Percentiles rank a stretch among this genome's conserved stretches.
Evolutionary conservation across 352 stramenopile species (phyloP).

Genomic region (Globisporangium apiculatum): DNA sequence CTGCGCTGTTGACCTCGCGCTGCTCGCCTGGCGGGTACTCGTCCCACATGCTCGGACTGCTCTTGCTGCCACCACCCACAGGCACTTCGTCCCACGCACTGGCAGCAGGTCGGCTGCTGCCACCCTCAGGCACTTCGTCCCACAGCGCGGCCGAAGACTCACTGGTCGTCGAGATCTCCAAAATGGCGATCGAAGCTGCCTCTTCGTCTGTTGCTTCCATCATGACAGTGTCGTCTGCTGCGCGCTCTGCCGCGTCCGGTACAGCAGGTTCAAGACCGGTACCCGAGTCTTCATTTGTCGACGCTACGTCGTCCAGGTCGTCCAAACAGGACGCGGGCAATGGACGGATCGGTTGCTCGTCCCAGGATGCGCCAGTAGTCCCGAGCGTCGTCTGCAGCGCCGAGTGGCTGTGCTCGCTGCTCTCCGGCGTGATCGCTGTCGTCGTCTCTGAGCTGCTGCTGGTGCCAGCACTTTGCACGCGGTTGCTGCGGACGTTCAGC

Average conservation of each 20-base stretch:
- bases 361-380: constrained; percentile 4
- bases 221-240: neutral
- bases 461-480: neutral
- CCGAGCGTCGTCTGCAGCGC: neutral
- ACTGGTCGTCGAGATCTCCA: too few species aligned
- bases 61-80: constrained; percentile 5
- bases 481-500: constrained; percentile 4
- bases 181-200: neutral
- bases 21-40: constrained; percentile 1
- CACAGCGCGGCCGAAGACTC: too few species aligned
- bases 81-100: constrained; percentile 10
- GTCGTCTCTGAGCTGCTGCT: neutral
- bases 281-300: neutral
- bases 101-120: neutral
- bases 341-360: constrained; percentile 13
- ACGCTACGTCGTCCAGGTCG: neutral
- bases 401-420: neutral
- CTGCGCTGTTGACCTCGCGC: neutral
- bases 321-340: too few species aligned
- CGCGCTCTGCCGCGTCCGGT: too few species aligned
- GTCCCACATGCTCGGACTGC: neutral
- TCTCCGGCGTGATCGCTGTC: neutral
- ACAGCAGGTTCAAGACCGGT: too few species aligned
- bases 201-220: neutral
- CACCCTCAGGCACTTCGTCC: constrained; percentile 2